phyloP scores from a whole-genome alignment of 805 yeast genomes.

The Metschnikowia lochheadii region DNA sequence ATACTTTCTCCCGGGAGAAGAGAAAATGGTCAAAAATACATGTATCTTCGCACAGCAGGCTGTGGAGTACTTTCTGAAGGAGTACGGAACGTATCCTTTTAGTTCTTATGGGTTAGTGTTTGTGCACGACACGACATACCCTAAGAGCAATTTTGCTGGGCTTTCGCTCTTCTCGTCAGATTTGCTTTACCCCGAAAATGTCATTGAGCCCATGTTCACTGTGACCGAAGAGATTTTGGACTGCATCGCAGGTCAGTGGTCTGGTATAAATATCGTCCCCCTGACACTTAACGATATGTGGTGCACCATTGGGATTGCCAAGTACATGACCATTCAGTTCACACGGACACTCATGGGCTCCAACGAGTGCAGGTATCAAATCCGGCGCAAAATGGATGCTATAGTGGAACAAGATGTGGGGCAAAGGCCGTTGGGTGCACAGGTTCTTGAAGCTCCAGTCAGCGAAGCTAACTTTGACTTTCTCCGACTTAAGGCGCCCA shows the following conservation, averaged over 20 bases:
- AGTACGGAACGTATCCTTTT: slow-evolving; percentile 91
- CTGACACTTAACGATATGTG: slow-evolving; percentile 74
- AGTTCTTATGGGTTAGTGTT: slow-evolving; percentile 75
- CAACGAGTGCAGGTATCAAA: slow-evolving; percentile 72
- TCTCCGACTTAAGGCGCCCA: slow-evolving; percentile 74
- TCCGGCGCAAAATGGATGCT: slow-evolving; percentile 59
- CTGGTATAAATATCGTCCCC: slow-evolving; percentile 88
- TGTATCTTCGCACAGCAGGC: slow-evolving; percentile 75
- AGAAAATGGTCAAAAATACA: slow-evolving; percentile 58
- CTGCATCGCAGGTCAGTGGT: slow-evolving; percentile 84
- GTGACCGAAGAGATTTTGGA: slow-evolving; percentile 66
- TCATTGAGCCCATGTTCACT: slow-evolving; percentile 73
- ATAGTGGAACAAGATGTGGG: slow-evolving; percentile 74
- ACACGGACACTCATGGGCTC: slow-evolving; percentile 69
- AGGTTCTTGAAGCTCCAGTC: slow-evolving; percentile 63
- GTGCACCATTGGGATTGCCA: slow-evolving; percentile 83
- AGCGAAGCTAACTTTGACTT: slow-evolving; percentile 59
- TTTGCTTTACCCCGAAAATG: slow-evolving; percentile 64
- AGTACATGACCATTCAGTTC: slow-evolving; percentile 76
- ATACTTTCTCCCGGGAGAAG: slow-evolving; percentile 59
- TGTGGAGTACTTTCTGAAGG: slow-evolving; percentile 76
- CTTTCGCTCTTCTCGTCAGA: slow-evolving; percentile 57
- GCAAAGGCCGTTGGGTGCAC: slow-evolving; percentile 75
- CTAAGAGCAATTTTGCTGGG: slow-evolving; percentile 63
- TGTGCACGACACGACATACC: slow-evolving; percentile 35